Evolutionary conservation across 1,139 yeast species (phyloP).

Genomic region (Candida sanyaensis): DNA sequence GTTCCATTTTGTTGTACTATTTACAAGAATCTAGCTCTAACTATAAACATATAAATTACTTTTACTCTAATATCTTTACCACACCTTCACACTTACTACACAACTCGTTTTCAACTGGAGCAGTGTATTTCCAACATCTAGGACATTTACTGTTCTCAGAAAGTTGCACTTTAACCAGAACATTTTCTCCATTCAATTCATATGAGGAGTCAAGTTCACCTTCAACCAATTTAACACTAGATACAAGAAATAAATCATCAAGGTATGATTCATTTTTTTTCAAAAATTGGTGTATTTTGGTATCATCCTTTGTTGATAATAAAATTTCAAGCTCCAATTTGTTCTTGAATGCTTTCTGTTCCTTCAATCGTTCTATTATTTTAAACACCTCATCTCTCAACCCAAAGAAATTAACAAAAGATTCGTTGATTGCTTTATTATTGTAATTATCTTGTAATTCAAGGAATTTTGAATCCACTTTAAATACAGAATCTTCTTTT

Average conservation of each 20-base stretch:
- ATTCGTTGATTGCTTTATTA: conserved; percentile 32
- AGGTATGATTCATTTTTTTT: conserved; percentile 28
- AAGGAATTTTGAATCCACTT: conserved; percentile 37
- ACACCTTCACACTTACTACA: conserved; percentile 67
- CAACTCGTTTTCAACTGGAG: conserved; percentile 51
- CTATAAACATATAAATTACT: background rate
- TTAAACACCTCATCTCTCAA: conserved; percentile 53
- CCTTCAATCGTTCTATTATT: conserved; percentile 33
- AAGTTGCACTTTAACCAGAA: conserved; percentile 9
- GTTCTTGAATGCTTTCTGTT: conserved; percentile 52
- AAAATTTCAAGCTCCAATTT: conserved; percentile 61
- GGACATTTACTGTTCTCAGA: conserved; percentile 65
- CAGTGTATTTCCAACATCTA: conserved; percentile 86
- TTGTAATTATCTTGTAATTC: conserved; percentile 27
- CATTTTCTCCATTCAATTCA: conserved; percentile 5
- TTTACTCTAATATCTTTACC: conserved; percentile 9
- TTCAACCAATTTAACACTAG: conserved; percentile 47
- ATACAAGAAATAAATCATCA: conserved; percentile 68
- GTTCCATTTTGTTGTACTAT: background rate
- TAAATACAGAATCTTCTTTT: conserved; percentile 52
- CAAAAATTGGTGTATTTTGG: conserved; percentile 16
- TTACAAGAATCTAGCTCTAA: conserved; percentile 1
- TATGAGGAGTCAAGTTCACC: background rate
- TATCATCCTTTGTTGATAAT: conserved; percentile 24
- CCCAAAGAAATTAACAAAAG: conserved; percentile 44